These are phyloP conservation scores for Mucor racemosus DNA, from an alignment of 371 early-diverging fungal species.

Conservation along the genomic window DNA sequence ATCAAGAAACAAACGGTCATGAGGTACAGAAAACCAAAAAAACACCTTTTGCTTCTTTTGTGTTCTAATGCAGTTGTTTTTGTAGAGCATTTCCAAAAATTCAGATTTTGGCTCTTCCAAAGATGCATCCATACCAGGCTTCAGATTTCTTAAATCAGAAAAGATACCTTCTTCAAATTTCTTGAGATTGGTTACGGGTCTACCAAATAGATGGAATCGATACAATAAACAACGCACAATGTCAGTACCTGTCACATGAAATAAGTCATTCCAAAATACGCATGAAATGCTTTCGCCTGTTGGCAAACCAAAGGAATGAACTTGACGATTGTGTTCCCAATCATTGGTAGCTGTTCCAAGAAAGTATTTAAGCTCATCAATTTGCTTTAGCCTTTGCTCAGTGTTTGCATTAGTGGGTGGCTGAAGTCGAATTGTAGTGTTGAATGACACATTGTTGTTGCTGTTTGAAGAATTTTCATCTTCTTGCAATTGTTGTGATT, in stretches of 20 bases:
- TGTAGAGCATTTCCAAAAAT: conserved; percentile 97
- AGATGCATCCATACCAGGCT: conserved; percentile 96
- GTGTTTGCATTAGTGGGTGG: conserved; percentile 39
- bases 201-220: conserved; percentile 90
- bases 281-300: conserved; percentile 91
- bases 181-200: conserved; percentile 92
- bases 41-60: conserved; percentile 99
- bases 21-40: conserved; percentile 98
- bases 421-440: conserved; percentile 9
- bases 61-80: conserved; percentile 98
- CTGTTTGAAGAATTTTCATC: not conserved
- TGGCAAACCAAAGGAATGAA: conserved; percentile 74
- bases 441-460: conserved; percentile 3
- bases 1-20: conserved; percentile 96
- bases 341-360: conserved; percentile 62
- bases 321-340: conserved; percentile 58
- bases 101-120: conserved; percentile 97
- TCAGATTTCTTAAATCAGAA: conserved; percentile 95
- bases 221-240: conserved; percentile 95
- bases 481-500: not conserved
- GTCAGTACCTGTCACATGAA: conserved; percentile 98
- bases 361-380: conserved; percentile 62
- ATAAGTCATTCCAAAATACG: conserved; percentile 89
- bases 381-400: conserved; percentile 38
- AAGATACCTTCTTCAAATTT: conserved; percentile 99